phyloP scores from a whole-genome alignment of 768 basidiomycete species.

The Zangia roseola region DNA sequence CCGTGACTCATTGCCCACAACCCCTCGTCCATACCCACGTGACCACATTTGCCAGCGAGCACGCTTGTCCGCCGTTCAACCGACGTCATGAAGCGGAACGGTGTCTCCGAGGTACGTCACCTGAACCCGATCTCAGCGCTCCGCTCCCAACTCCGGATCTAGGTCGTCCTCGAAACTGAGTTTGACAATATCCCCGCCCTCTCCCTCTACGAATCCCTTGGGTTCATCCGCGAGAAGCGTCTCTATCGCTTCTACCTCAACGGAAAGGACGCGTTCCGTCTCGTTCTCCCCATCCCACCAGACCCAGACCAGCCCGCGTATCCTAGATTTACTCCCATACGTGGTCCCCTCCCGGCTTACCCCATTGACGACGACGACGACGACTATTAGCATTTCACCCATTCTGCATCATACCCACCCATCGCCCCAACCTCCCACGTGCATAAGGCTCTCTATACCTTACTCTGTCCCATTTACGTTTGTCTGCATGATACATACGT shows the following conservation, averaged over 20 bases:
- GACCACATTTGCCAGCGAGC: slow-evolving; percentile 56
- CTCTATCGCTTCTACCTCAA: slow-evolving; percentile 95
- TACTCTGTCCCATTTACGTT: neutral
- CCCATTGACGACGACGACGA: slow-evolving; percentile 28
- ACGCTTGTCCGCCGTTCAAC: slow-evolving; percentile 82
- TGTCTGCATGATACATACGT: slow-evolving; percentile 11
- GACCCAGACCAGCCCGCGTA: slow-evolving; percentile 24
- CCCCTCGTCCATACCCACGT: slow-evolving; percentile 20
- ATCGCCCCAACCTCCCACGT: neutral
- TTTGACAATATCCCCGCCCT: slow-evolving; percentile 88
- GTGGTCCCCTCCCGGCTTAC: slow-evolving; percentile 18
- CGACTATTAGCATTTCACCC: slow-evolving; percentile 7
- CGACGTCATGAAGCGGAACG: slow-evolving; percentile 76
- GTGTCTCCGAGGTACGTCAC: slow-evolving; percentile 78
- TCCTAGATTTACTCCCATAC: slow-evolving; percentile 14
- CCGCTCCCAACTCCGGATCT: neutral
- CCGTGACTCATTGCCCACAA: slow-evolving; percentile 1
- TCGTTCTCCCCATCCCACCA: slow-evolving; percentile 61
- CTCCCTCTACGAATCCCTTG: slow-evolving; percentile 85
- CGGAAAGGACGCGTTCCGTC: slow-evolving; percentile 91
- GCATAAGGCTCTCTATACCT: slow-evolving; percentile 8
- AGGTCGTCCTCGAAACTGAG: slow-evolving; percentile 97
- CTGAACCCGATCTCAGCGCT: neutral
- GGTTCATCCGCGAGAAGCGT: slow-evolving; percentile 95
- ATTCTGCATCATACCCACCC: slow-evolving; percentile 15